These are phyloP conservation scores for Pestalotiopsis sp. DNA, from an alignment of 2,329 filamentous ascomycete genomes.

Conservation along the genomic window DNA sequence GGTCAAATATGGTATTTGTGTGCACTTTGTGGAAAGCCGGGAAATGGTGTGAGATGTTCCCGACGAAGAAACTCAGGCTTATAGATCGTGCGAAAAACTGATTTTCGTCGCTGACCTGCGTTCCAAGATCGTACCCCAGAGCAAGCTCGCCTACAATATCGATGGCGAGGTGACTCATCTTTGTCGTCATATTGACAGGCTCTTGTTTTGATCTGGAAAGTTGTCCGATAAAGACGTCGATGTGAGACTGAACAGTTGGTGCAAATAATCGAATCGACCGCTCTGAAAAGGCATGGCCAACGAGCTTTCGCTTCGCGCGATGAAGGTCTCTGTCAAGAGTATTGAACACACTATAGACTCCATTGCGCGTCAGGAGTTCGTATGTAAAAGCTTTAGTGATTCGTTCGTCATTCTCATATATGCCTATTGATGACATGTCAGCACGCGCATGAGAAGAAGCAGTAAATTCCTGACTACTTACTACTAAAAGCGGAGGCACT, in stretches of 20 bases:
- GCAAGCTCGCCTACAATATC: slow-evolving; percentile 23
- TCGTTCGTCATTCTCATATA: neutral
- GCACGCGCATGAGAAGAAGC: neutral
- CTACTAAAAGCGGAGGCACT: slow-evolving; percentile 16
- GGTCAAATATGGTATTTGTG: neutral
- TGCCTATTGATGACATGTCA: neutral
- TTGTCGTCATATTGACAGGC: slow-evolving; percentile 20
- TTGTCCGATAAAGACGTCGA: slow-evolving; percentile 11
- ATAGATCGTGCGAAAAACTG: neutral
- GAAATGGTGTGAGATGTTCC: neutral
- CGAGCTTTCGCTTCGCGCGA: neutral
- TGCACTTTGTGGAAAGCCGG: neutral
- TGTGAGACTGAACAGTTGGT: neutral
- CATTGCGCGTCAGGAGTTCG: slow-evolving; percentile 16
- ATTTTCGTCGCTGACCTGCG: neutral
- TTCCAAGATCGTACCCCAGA: slow-evolving; percentile 21
- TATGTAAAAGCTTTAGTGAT: slow-evolving; percentile 20
- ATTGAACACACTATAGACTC: slow-evolving; percentile 15
- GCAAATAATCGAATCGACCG: slow-evolving; percentile 11
- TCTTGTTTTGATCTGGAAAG: slow-evolving; percentile 12
- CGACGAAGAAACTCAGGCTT: neutral
- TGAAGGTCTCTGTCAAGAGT: slow-evolving; percentile 9
- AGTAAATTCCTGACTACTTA: neutral
- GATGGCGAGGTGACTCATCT: slow-evolving; percentile 17
- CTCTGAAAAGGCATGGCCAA: slow-evolving; percentile 9